Evolutionary conservation across 2,329 filamentous ascomycete species (phyloP), one percentile per base, ranked within the genome.

Genomic region (Paecilomyces sp.): DNA sequence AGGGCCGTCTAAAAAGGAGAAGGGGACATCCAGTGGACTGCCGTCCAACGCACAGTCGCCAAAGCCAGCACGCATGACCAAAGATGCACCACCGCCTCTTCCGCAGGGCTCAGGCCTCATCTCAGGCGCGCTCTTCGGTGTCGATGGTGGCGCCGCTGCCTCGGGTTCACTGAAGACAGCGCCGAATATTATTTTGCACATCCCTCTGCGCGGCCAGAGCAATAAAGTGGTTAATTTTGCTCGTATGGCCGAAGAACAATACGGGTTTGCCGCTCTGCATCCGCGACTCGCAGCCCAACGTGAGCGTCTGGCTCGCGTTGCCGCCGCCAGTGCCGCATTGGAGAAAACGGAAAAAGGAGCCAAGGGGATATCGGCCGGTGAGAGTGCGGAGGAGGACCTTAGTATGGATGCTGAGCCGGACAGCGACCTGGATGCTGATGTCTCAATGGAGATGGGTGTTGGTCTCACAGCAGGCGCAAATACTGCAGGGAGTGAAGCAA

Each of bases 161-260:
- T 79, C 75, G 54, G 71, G 70, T 51, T 64, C 72, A 3, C 65
- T 65, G 31, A 77, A 72, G 47, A 70, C 80, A 60, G 85, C 84
- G 2, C 92, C 87, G 50, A 96, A 86, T 3, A 96, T 99, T 63
- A 84, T 95, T 57, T 83, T 99, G 18, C 87, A 89, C 58, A 88
- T 99, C 60, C 86, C 90, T 0, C 82, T 99, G 47, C 85, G 88
- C 60, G 90, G 91, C 50, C 87, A 90, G 67, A 88, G 85, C 36
- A 96, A 96, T 73, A 91, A 93, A 65, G 93, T 95, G 62, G 86
- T 99, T 76, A 97, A 97, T 74, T 97, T 97, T 65, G 92, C 93
- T 69, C 90, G 91, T 53, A 82, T 97, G 75, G 94, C 95, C 11
- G 91, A 96, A 75, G 92, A 95, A 64, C 89, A 88, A 63, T 97